These are phyloP conservation scores for Xylaria sp. DNA, from an alignment of 2,329 filamentous ascomycete genomes.

Conservation along the genomic window DNA sequence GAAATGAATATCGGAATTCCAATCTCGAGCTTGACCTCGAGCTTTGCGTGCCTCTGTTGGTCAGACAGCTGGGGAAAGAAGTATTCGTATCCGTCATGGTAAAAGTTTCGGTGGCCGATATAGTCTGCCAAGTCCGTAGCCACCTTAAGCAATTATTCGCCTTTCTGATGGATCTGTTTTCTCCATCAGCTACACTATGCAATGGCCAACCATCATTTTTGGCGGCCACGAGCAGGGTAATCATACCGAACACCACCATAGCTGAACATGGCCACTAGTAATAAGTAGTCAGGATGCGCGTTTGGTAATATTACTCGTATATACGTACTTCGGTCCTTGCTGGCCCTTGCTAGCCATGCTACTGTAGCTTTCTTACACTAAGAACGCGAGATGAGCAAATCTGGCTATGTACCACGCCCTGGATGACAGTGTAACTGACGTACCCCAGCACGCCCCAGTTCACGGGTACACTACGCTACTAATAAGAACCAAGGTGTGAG, in stretches of 20 bases:
- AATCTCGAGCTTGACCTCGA: not conserved
- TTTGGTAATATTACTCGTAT: constrained; percentile 6
- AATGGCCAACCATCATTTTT: constrained; percentile 8
- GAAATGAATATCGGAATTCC: constrained; percentile 19
- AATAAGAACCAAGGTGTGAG: constrained; percentile 27
- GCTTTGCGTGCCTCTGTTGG: constrained; percentile 3
- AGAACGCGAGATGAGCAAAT: constrained; percentile 46
- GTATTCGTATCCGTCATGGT: not conserved
- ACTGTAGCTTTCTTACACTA: constrained; percentile 31
- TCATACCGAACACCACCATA: constrained; percentile 1
- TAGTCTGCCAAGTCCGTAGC: constrained; percentile 2
- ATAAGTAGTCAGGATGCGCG: not conserved
- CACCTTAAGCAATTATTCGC: not conserved
- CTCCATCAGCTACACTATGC: constrained; percentile 7
- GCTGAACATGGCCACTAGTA: constrained; percentile 7
- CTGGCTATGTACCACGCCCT: constrained; percentile 44
- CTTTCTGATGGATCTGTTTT: not conserved
- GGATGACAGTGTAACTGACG: constrained; percentile 40
- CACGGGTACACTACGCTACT: constrained; percentile 26
- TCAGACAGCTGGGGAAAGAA: not conserved
- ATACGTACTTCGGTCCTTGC: constrained; percentile 2
- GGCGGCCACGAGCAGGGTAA: constrained; percentile 12
- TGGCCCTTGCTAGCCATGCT: constrained; percentile 17
- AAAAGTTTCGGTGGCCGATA: constrained; percentile 6
- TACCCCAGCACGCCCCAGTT: constrained; percentile 36